These are phyloP conservation scores for Fusarium aywerte DNA, from an alignment of 2,329 filamentous ascomycete genomes.

Conservation along the genomic window DNA sequence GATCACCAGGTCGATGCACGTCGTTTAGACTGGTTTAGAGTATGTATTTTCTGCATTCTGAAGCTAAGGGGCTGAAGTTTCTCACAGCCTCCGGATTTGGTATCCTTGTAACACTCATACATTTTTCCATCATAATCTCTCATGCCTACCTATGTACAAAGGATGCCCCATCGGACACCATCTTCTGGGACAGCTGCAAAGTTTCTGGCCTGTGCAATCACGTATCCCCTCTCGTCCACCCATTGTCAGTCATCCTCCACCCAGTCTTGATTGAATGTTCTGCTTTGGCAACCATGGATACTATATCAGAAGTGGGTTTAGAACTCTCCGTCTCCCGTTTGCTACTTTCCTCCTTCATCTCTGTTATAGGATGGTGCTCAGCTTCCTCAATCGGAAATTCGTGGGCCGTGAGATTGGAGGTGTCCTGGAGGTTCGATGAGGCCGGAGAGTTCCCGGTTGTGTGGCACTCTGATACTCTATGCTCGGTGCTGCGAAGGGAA, in stretches of 20 bases:
- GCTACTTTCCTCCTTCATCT: not conserved
- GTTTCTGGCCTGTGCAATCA: not conserved
- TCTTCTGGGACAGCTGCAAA: not conserved
- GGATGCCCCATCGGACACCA: not conserved
- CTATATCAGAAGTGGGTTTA: not conserved
- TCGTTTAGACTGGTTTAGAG: not conserved
- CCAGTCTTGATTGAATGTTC: slow-evolving; percentile 17
- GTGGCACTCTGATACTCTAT: not conserved
- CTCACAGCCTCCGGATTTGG: too few relatives aligned
- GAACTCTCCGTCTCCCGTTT: not conserved
- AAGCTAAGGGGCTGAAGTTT: not conserved
- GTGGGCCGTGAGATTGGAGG: not conserved
- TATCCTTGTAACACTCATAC: not conserved
- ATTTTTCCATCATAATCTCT: not conserved
- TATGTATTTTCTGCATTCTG: too few relatives aligned
- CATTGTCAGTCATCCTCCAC: slow-evolving; percentile 34
- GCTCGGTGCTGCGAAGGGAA: slow-evolving; percentile 2
- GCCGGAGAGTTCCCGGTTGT: not conserved
- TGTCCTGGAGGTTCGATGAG: not conserved
- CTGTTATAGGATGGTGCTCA: not conserved
- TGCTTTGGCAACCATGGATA: not conserved
- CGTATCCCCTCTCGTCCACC: slow-evolving; percentile 23
- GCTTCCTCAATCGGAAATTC: not conserved
- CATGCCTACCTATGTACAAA: not conserved
- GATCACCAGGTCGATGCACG: too few relatives aligned